These are phyloP conservation scores for Suhomyces maxii DNA, from an alignment of 1,139 yeast species.

Conservation along the genomic window DNA sequence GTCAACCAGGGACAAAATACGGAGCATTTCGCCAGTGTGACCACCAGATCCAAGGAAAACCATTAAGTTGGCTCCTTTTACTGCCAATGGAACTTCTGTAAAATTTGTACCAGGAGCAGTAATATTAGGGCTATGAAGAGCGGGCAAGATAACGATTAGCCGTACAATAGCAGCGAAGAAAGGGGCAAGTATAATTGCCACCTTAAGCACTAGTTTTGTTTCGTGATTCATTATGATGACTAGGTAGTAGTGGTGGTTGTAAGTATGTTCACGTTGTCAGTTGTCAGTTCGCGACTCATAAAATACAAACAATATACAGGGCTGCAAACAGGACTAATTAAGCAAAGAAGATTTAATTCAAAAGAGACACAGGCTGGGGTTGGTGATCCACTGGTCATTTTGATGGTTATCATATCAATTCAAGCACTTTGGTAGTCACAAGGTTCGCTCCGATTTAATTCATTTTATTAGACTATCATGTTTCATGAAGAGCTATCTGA, in stretches of 20 bases:
- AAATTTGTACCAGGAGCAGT: constrained; percentile 2
- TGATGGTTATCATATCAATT: too few relatives aligned
- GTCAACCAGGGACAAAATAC: constrained; percentile 49
- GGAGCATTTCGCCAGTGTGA: constrained; percentile 92
- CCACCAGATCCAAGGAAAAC: constrained; percentile 82
- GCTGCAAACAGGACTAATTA: neutral
- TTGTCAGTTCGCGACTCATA: neutral
- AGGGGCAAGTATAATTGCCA: constrained; percentile 26
- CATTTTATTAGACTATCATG: too few relatives aligned
- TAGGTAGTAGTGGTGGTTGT: neutral
- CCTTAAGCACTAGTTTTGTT: constrained; percentile 22
- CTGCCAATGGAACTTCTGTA: constrained; percentile 10
- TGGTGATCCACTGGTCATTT: too few relatives aligned
- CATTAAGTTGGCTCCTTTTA: constrained; percentile 39
- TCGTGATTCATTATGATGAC: constrained; percentile 27
- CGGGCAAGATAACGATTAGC: constrained; percentile 32
- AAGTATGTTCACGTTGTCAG: neutral
- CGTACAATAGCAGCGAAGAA: constrained; percentile 25
- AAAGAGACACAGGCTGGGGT: too few relatives aligned
- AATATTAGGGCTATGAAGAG: constrained; percentile 12
- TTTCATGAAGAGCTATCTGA: too few relatives aligned
- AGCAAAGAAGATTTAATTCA: neutral
- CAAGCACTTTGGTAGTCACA: too few relatives aligned
- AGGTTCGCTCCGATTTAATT: too few relatives aligned
- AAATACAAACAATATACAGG: neutral